Evolutionary conservation across 2,329 filamentous ascomycete genomes (phyloP).

Genomic region (Alternaria rosae): DNA sequence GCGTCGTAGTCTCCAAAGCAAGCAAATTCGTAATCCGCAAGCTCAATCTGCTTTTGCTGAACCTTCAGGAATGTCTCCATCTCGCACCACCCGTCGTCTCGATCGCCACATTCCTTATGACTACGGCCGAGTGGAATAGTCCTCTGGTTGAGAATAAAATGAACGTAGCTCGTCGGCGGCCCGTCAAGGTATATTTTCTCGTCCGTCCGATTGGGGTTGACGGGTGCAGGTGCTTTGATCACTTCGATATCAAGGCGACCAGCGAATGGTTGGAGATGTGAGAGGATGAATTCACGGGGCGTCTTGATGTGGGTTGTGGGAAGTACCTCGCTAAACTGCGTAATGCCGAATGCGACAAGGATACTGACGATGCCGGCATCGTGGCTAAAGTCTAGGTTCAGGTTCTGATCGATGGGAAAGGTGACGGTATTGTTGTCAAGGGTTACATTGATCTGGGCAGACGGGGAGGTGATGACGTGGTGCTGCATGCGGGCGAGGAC

Average conservation of each 20-base stretch:
- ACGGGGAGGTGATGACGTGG: conserved; percentile 59
- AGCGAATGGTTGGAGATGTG: conserved; percentile 74
- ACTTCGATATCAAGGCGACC: conserved; percentile 77
- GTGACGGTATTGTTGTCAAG: conserved; percentile 72
- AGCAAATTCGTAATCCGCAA: conserved; percentile 69
- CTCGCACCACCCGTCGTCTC: conserved; percentile 81
- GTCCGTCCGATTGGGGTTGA: conserved; percentile 47
- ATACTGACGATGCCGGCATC: conserved; percentile 77
- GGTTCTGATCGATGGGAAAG: conserved; percentile 75
- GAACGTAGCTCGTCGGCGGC: conserved; percentile 70
- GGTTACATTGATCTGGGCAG: conserved; percentile 67
- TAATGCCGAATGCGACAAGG: conserved; percentile 75
- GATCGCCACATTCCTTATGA: conserved; percentile 68
- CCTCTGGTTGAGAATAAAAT: conserved; percentile 77
- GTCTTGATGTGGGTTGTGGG: conserved; percentile 63
- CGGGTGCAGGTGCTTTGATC: conserved; percentile 70
- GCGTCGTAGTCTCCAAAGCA: conserved; percentile 68
- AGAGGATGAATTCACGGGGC: conserved; percentile 68
- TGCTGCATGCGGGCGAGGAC: conserved; percentile 74
- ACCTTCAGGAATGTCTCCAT: conserved; percentile 70
- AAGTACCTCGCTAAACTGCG: conserved; percentile 69
- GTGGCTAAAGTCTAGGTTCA: conserved; percentile 82
- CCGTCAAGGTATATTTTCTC: conserved; percentile 59
- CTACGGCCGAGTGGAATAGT: conserved; percentile 73
- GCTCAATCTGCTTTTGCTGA: conserved; percentile 65